These are phyloP conservation scores for Pseudogymnoascus sp. DNA, from an alignment of 2,329 filamentous ascomycete genomes.

Conservation along the genomic window DNA sequence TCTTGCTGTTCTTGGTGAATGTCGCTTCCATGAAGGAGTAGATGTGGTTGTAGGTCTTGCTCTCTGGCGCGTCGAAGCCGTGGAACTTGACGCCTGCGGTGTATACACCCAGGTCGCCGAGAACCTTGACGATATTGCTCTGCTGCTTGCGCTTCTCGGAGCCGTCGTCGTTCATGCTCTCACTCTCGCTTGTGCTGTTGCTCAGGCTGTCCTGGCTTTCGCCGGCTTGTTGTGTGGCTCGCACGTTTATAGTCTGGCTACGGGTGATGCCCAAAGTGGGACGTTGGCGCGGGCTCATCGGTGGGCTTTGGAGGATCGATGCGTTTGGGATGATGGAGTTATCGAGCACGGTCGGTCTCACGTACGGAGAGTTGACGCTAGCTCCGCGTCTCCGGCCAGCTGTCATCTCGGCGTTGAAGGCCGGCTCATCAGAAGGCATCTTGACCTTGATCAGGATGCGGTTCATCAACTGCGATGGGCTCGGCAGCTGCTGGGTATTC, in stretches of 20 bases:
- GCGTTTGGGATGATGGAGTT: conserved; percentile 44
- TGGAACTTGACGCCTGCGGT: conserved; percentile 70
- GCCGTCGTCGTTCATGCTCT: conserved; percentile 51
- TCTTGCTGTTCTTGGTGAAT: conserved; percentile 73
- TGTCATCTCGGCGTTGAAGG: conserved; percentile 39
- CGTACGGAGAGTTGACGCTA: conserved; percentile 73
- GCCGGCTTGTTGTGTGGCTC: conserved; percentile 18
- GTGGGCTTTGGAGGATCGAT: conserved; percentile 47
- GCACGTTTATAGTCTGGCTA: conserved; percentile 17
- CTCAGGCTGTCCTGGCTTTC: conserved; percentile 42
- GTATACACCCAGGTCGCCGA: conserved; percentile 80
- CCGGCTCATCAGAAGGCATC: conserved; percentile 43
- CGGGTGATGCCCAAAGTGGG: conserved; percentile 17
- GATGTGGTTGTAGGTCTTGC: conserved; percentile 86
- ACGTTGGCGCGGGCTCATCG: conserved; percentile 37
- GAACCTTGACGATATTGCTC: conserved; percentile 77
- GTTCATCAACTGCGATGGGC: conserved; percentile 75
- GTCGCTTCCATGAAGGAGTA: conserved; percentile 89
- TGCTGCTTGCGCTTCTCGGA: conserved; percentile 47
- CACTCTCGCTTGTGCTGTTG: conserved; percentile 71
- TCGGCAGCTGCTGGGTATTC: conserved; percentile 63
- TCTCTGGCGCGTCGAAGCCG: conserved; percentile 69
- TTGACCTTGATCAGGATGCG: conserved; percentile 94
- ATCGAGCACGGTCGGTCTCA: conserved; percentile 55
- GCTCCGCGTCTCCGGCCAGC: conserved; percentile 48